These are phyloP conservation scores for Spathaspora jeffriesii DNA, from an alignment of 1,139 yeast species.

Conservation along the genomic window DNA sequence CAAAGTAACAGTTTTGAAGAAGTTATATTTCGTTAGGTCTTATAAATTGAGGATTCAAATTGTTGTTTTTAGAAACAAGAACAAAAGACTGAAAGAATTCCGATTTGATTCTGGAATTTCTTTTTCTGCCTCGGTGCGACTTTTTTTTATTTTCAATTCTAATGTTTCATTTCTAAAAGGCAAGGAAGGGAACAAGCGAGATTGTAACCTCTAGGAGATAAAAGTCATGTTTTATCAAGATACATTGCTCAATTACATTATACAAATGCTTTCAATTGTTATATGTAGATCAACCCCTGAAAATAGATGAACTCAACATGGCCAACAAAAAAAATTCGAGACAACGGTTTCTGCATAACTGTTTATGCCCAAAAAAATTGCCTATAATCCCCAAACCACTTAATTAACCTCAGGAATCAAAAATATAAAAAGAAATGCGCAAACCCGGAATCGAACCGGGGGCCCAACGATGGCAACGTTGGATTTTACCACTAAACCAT, in stretches of 20 bases:
- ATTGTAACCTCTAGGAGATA: neutral
- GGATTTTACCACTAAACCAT: conserved; percentile 11
- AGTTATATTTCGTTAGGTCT: neutral
- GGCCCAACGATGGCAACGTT: conserved; percentile 12
- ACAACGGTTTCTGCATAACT: neutral
- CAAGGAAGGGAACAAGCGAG: neutral
- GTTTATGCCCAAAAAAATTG: neutral
- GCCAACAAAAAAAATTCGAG: neutral
- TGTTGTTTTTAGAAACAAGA: neutral
- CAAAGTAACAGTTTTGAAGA: neutral
- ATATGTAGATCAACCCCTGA: no score
- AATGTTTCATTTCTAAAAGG: neutral
- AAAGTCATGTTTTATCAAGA: neutral
- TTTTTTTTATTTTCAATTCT: neutral
- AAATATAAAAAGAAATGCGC: conserved; percentile 13
- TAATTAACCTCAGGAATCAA: neutral
- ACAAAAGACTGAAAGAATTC: neutral
- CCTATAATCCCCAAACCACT: neutral
- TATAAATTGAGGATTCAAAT: neutral
- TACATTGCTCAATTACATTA: neutral
- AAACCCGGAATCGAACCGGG: conserved; percentile 19
- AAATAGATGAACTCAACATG: no score
- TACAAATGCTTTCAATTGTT: no score
- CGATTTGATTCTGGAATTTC: neutral
- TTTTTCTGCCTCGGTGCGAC: neutral